Percentiles rank a stretch among this genome's conserved stretches.
phyloP scores from a whole-genome alignment of 176 grass and related monocot genomes.

The Pontederia paniculata region DNA sequence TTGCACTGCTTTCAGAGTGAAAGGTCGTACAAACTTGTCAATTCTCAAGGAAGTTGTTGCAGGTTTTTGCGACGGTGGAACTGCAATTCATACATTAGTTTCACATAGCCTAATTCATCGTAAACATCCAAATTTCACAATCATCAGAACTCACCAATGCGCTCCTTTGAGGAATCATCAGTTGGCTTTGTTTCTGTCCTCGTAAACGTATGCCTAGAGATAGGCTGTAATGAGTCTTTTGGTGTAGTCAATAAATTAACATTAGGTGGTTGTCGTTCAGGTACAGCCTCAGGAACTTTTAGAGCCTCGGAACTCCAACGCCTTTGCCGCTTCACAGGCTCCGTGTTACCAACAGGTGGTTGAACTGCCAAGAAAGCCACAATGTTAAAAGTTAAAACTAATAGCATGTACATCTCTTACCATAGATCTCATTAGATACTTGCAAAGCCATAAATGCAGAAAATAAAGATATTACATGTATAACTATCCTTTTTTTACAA shows the following conservation, averaged over 20 bases:
- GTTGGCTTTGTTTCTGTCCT: constrained; percentile 65
- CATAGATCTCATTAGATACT: too few species aligned
- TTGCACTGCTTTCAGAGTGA: constrained; percentile 95
- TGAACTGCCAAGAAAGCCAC: constrained; percentile 23
- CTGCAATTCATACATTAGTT: constrained; percentile 30
- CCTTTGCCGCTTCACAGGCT: constrained; percentile 73
- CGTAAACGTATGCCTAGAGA: constrained; percentile 44
- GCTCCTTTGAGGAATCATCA: constrained; percentile 59
- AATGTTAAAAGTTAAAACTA: too few species aligned
- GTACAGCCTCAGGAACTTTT: constrained; percentile 61
- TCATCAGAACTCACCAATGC: constrained; percentile 37
- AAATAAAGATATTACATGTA: too few species aligned
- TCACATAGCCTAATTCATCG: constrained; percentile 11
- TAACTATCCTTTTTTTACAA: too few species aligned
- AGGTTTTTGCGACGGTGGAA: constrained; percentile 57
- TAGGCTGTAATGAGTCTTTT: constrained; percentile 45
- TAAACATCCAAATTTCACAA: not conserved
- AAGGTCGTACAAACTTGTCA: constrained; percentile 83
- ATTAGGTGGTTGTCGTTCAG: constrained; percentile 35
- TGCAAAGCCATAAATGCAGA: too few species aligned
- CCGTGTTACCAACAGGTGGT: constrained; percentile 35
- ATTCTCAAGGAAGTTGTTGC: constrained; percentile 86
- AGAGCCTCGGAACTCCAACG: constrained; percentile 56
- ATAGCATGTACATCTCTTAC: too few species aligned
- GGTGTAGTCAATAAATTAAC: constrained; percentile 39